These are phyloP conservation scores for Seiridium cupressi DNA, from an alignment of 2,329 filamentous ascomycete genomes.

Conservation along the genomic window DNA sequence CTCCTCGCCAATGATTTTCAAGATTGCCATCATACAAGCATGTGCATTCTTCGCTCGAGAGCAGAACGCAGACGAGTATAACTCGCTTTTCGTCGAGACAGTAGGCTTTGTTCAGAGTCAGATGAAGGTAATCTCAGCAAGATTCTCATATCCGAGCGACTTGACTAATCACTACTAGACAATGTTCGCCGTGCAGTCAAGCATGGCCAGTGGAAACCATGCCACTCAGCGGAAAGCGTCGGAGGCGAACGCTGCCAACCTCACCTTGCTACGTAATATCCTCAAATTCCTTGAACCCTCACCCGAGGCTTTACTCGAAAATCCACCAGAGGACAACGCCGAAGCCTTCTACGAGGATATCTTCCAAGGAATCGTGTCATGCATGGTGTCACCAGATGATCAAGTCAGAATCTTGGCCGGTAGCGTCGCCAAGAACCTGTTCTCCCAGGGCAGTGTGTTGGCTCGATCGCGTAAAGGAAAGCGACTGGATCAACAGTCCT, in stretches of 20 bases:
- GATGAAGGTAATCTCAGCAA: constrained; percentile 45
- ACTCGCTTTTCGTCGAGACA: constrained; percentile 52
- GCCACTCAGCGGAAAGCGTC: constrained; percentile 37
- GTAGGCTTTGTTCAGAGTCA: constrained; percentile 56
- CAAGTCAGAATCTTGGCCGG: constrained; percentile 47
- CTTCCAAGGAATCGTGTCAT: constrained; percentile 52
- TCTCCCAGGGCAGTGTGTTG: constrained; percentile 35
- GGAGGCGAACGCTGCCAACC: constrained; percentile 34
- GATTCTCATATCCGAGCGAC: no score
- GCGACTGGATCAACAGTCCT: constrained; percentile 32
- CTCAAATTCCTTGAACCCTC: constrained; percentile 57
- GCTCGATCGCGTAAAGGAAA: constrained; percentile 33
- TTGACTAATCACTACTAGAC: constrained; percentile 25
- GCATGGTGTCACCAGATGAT: constrained; percentile 51
- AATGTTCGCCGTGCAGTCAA: constrained; percentile 35
- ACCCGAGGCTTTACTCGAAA: constrained; percentile 46
- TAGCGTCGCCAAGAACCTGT: constrained; percentile 46
- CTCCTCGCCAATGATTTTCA: constrained; percentile 58
- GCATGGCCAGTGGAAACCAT: constrained; percentile 36
- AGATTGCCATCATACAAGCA: constrained; percentile 60
- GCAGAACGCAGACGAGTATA: constrained; percentile 46
- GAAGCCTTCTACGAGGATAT: constrained; percentile 42
- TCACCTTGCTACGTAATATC: constrained; percentile 48
- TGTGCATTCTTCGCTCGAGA: constrained; percentile 62
- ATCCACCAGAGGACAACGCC: constrained; percentile 30